Base-by-base conservation (phyloP, 2,329 filamentous ascomycete species). In the Nannizziopsis arthrosporioides region DNA sequence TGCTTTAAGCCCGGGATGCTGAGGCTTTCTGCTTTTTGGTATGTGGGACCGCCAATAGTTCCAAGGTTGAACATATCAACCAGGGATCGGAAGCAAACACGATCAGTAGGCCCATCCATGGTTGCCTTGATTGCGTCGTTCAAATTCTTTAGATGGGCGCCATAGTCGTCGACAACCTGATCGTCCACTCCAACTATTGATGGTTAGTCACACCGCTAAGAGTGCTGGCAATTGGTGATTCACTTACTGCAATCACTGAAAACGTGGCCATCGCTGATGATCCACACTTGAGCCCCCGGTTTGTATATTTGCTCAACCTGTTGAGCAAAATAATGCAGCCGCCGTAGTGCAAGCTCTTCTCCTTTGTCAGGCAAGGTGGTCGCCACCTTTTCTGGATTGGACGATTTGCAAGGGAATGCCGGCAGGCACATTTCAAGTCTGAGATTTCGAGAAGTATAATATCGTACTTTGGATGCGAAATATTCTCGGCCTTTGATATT, bases 221-320 rank as follows among this genome's bases (percentile, higher is more conserved):
- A 27, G 32, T 27, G 15, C 11, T 30, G 8, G 30, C 17, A 22
- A 27, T 11, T n/a, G 11, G 8, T 12, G 18, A 18, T n/a, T 11
- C 6, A 39, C 43, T 46, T 32, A 46, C 43, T 46, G 43, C 43
- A 46, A 19, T 46, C 43, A 19, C 43, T 46, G 35, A 46, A 46
- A 5, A 46, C 43, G 17, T 46, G 43, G 14, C 43, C 43, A 15
- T 46, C 43, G 30, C 34, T 38, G 17, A 46, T 39, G 22, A 46
- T 46, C 43, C 34, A 46, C 18, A 46, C 43, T 38, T n/a, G 43
- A 27, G 43, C 43, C 12, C 43, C 43, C 9, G 43, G 43, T 19
- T 31, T 22, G 34, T 46, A 46, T 38, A 46, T 39, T 14, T 37
- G 9, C 35, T 46, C 43, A 38, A 46, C 27, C 11, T 38, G 18